phyloP scores from a whole-genome alignment of 768 basidiomycete species.

The Amanita rimosa region DNA sequence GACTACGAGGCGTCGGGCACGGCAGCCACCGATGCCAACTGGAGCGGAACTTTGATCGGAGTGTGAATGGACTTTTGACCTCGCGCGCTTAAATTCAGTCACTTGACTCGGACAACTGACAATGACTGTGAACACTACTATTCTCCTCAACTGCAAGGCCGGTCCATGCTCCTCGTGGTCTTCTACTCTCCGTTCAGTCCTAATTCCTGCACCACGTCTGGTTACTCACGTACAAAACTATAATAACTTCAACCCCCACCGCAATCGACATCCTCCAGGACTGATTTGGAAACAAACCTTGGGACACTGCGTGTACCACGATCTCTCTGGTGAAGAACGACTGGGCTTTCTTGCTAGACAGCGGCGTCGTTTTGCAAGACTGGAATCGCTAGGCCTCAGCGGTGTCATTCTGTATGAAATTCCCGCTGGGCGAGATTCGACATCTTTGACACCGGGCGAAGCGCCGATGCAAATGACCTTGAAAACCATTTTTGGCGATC shows the following conservation, averaged over 20 bases:
- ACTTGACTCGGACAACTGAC: neutral
- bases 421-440: neutral
- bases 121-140: neutral
- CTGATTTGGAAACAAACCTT: conserved; percentile 15
- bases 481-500: conserved; percentile 17
- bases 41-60: no score
- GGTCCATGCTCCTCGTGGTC: conserved; percentile 5
- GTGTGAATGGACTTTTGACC: neutral
- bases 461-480: conserved; percentile 9
- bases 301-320: conserved; percentile 13
- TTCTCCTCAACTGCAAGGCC: conserved; percentile 1
- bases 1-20: neutral
- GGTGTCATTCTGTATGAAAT: conserved; percentile 19
- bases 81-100: no score
- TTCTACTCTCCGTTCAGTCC: neutral
- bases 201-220: neutral
- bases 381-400: conserved; percentile 18
- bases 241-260: neutral
- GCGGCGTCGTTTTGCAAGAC: conserved; percentile 14
- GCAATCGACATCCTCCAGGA: conserved; percentile 11
- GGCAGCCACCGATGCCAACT: neutral
- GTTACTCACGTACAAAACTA: neutral
- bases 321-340: conserved; percentile 9
- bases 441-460: neutral
- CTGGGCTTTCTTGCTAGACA: neutral